Evolutionary conservation across 169 alveolate genomes (phyloP).

Genomic region (Eimeria tenella): DNA sequence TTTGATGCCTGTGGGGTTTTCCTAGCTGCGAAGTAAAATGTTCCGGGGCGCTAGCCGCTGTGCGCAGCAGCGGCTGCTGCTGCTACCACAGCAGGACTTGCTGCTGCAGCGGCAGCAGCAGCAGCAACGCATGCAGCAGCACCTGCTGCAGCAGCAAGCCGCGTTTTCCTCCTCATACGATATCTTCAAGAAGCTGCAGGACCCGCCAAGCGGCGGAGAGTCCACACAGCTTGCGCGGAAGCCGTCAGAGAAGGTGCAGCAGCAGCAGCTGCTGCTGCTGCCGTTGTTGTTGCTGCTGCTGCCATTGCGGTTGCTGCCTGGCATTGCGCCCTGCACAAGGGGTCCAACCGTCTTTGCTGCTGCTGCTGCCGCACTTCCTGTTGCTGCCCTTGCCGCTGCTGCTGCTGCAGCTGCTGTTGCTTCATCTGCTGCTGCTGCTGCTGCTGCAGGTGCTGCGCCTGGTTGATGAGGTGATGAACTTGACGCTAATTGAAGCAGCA

Average conservation of each 20-base stretch:
- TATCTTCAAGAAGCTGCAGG: slow-evolving; percentile 75
- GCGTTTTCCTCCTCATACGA: slow-evolving; percentile 59
- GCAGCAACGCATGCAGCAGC: neutral
- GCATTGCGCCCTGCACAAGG: neutral
- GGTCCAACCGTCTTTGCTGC: neutral
- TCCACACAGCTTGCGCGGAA: neutral
- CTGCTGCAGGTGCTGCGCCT: slow-evolving; percentile 85
- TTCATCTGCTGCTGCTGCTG: slow-evolving; percentile 71
- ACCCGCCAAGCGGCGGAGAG: slow-evolving; percentile 53
- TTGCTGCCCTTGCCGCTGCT: neutral
- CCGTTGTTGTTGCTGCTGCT: neutral
- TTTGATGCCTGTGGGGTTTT: no score
- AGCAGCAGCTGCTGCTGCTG: slow-evolving; percentile 34
- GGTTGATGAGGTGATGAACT: slow-evolving; percentile 89
- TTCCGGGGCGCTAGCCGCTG: neutral
- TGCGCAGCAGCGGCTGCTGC: slow-evolving; percentile 37
- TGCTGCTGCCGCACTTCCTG: neutral
- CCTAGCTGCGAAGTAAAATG: neutral
- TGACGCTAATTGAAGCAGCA: slow-evolving; percentile 92
- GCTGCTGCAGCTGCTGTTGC: slow-evolving; percentile 47
- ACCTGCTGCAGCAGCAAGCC: neutral
- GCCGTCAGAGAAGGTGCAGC: slow-evolving; percentile 48
- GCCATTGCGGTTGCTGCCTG: neutral
- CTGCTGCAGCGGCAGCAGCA: slow-evolving; percentile 7
- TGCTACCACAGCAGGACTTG: neutral